Conservation (phyloP, 306 rosid genomes). For the Rubus parviflorus region DNA sequence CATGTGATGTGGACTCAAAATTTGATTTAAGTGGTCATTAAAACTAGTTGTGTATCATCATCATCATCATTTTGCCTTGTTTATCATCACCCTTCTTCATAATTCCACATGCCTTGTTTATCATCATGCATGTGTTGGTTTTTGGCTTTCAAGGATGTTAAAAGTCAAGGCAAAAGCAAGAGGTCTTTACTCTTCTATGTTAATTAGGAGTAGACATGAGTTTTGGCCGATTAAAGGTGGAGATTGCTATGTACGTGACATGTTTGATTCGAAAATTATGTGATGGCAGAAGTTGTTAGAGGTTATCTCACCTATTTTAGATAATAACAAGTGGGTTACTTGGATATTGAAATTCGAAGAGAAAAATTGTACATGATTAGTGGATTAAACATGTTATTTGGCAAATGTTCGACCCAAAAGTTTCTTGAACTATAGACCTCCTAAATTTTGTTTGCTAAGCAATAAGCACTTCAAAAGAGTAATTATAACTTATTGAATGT, state of each 20-base stretch:
- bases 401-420: no score
- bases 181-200: background rate
- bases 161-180: background rate
- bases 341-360: no score
- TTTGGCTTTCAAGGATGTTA: slow-evolving; percentile 7
- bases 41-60: background rate
- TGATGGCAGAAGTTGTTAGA: background rate
- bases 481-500: no score
- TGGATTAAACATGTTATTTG: no score
- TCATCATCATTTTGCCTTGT: background rate
- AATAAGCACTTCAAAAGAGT: no score
- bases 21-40: background rate
- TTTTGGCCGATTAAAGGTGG: background rate
- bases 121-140: slow-evolving; percentile 15
- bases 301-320: background rate
- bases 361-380: no score
- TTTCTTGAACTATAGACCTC: no score
- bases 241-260: rapidly evolving
- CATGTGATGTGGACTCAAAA: slow-evolving; percentile 8
- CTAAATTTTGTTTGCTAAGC: no score
- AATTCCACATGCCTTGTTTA: slow-evolving; percentile 23
- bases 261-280: background rate
- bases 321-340: no score
- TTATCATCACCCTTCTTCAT: slow-evolving; percentile 18
- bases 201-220: background rate